Conservation (phyloP, 345 rosid genomes). For the Microthlaspi erraticum region DNA sequence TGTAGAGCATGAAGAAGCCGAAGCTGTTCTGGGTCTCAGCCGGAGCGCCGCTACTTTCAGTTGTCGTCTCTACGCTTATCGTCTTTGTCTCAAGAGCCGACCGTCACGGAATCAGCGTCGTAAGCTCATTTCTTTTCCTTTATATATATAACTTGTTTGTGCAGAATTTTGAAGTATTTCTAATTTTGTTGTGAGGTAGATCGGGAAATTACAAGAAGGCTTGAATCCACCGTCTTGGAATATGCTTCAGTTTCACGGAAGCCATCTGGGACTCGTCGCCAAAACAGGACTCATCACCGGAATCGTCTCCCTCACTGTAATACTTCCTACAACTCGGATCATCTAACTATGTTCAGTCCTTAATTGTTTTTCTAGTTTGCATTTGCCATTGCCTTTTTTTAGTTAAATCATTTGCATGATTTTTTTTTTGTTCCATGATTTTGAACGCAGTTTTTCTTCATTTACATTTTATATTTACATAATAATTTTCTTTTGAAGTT, state of each 20-base stretch:
- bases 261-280: conserved; percentile 65
- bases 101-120: conserved; percentile 71
- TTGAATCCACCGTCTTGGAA: conserved; percentile 94
- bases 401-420: neutral
- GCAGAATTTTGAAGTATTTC: neutral
- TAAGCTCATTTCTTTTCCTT: conserved; percentile 39
- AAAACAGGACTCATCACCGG: conserved; percentile 91
- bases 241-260: conserved; percentile 80
- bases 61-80: conserved; percentile 73
- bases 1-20: conserved; percentile 80
- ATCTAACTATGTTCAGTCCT: neutral
- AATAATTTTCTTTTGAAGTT: too few relatives aligned
- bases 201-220: conserved; percentile 86
- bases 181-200: conserved; percentile 46
- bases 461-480: too few relatives aligned
- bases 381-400: neutral
- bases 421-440: too few relatives aligned
- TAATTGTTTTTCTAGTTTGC: neutral
- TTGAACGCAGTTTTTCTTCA: too few relatives aligned
- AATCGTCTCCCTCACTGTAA: conserved; percentile 91
- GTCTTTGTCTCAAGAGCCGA: conserved; percentile 82
- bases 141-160: neutral
- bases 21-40: conserved; percentile 88
- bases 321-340: conserved; percentile 15
- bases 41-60: conserved; percentile 78